Evolutionary conservation across 192 early-diverging fungal species (phyloP), one percentile per base, ranked within the genome.

Genomic region (Pilaira anomala): DNA sequence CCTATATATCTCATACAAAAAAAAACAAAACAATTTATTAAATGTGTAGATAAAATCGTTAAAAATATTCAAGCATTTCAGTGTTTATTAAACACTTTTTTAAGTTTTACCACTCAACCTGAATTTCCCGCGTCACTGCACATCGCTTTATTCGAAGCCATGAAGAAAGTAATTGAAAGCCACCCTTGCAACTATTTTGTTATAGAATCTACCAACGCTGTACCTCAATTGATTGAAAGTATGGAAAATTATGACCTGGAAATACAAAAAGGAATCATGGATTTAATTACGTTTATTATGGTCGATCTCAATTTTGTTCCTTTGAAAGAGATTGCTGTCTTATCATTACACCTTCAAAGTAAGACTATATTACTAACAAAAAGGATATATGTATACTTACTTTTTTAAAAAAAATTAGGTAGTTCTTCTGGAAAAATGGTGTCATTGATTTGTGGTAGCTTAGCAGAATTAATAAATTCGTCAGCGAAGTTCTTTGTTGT

Each of bases 131-230:
- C 25, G 61, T 42, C 18, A 28, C 70, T 78, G 16, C 66, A 60
- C 9, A 48, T 64, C 24, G 73, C 61, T 19, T 70, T 71, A 3
- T 73, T 78, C 60, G 40, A 60, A 7, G 69, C 69, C 2, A 52
- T 78, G 5, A 24, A 70, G 6, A 73, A 63, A 36, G 63, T 80
- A 25, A 75, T 83, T n/a, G 60, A 79, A 58, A 64, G 69, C 46
- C 78, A 87, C 57, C 71, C 72, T 19, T 69, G 74, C 49, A 87
- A 87, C 62, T 87, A 83, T 59, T 87, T 87, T 65, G 48, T 85
- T 14, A 71, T 79, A 12, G 77, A 78, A 39, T 46, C 71, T 3
- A 66, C 80, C 21, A 81, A 78, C 44, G 60, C 75, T 25, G 51
- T 87, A 5, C 78, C 83, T 1, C 71, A 73, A 26, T 63, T 85